phyloP scores from a whole-genome alignment of 1,139 yeast species.

The Yamadazyma trypodendri region DNA sequence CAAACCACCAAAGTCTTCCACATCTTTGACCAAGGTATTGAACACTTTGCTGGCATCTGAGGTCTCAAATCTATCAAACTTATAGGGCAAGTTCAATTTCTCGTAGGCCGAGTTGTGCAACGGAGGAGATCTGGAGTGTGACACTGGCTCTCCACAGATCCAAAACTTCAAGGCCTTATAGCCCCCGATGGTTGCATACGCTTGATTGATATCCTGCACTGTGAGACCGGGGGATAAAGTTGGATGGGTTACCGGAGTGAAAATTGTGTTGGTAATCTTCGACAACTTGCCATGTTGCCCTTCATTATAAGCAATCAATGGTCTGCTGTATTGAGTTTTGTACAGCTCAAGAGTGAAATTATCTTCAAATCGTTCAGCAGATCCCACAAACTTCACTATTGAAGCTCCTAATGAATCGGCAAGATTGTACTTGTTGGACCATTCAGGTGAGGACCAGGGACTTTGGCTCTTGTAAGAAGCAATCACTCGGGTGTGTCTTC shows the following conservation, averaged over 20 bases:
- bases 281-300: constrained; percentile 75
- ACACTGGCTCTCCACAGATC: constrained; percentile 80
- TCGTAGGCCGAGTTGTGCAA: constrained; percentile 78
- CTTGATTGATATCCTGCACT: constrained; percentile 57
- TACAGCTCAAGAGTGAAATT: constrained; percentile 72
- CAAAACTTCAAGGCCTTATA: constrained; percentile 56
- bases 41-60: constrained; percentile 52
- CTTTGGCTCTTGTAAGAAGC: constrained; percentile 67
- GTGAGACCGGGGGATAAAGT: constrained; percentile 57
- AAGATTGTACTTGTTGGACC: constrained; percentile 70
- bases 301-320: constrained; percentile 84
- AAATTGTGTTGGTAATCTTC: constrained; percentile 66
- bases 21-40: constrained; percentile 45
- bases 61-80: constrained; percentile 69
- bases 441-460: constrained; percentile 67
- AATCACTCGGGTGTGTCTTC: constrained; percentile 66
- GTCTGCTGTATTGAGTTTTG: constrained; percentile 54
- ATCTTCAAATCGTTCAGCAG: constrained; percentile 62
- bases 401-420: constrained; percentile 71
- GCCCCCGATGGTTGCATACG: constrained; percentile 65
- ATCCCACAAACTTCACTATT: constrained; percentile 80
- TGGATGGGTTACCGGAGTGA: constrained; percentile 84
- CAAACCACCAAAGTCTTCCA: constrained; percentile 72
- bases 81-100: constrained; percentile 74
- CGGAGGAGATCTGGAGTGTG: constrained; percentile 85